Evolutionary conservation across 164 flowering plant genomes (phyloP), one percentile per base, ranked within the genome.

Genomic region (Stephania cephalantha): DNA sequence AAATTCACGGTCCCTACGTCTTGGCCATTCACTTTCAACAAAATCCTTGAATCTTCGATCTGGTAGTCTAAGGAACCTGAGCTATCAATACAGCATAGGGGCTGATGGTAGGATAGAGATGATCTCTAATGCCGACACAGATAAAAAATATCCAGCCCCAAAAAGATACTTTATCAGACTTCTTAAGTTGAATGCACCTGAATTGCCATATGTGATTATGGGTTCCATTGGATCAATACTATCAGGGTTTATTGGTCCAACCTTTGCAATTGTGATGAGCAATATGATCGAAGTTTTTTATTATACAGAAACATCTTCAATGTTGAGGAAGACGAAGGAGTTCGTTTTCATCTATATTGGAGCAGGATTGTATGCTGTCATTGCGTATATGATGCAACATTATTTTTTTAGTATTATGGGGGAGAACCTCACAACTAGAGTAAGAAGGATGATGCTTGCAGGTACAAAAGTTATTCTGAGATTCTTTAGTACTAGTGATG

Each of bases 271-370:
- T 29, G 95, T 93, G 46, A 95, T 93, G 99, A 90, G 97, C 83
- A 90, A 93, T 55, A 95, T 95, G 99, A 95, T 95, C 13, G 99
- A 93, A 80, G 99, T 95, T 8, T 95, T 95, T 85, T 95, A 95
- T 86, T 95, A 89, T 70, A 83, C 78, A 67, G 89, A 95, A 76
- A 77, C 81, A n/a, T 84, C 83, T 25, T 78, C 84, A 20, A 92
- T 91, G 98, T 95, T 91, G 75, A 86, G 87, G 79, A 93, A 90
- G 80, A 94, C 97, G 4, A 94, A 91, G 81, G 98, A 89, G 70
- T 91, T 83, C 72, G 97, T 93, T 66, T 90, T 95, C 81, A 89
- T 93, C 53, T 95, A 92, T 84, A 92, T 96, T 44, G 98, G 98
- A 29, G 90, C 90, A 2, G 98, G 98, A 45, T 85, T 93, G 20